Evolutionary conservation across 306 rosid genomes (phyloP), one percentile per base, ranked within the genome.

Genomic region (Astragalus membranaceus): DNA sequence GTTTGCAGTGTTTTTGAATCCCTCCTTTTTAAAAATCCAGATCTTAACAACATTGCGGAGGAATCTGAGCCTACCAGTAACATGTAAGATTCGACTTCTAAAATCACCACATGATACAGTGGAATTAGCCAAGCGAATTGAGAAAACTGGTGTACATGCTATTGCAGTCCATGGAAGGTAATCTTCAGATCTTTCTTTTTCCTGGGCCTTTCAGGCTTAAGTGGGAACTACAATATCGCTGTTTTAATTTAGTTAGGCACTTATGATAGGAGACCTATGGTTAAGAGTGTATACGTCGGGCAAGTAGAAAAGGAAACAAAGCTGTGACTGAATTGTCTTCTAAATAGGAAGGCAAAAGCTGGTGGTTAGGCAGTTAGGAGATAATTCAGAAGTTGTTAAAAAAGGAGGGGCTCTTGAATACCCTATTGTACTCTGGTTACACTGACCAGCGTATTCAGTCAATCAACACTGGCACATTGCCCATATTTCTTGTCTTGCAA

Each of bases 151-250:
- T 69, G 91, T 92, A 78, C 68, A 94, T 35, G 98, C 98, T 48
- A 81, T 92, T 49, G 91, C 86, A 67, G 91, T 92, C 75, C 98
- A 89, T 89, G 98, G 96, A 80, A 89, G 98, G 96, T 88, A 74
- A 68, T 79, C 74, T 69, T 63, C 49, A 36, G 33, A 30, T 70
- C 41, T 39, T 33, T 60, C 55, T 71, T 52, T 72, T 64, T 55
- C 42, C 55, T 20, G 56, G 29, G 20, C 37, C 39, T 39, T 35
- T 58, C n/a, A 9, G 53, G 13, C 4, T 64, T 15, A 20, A 12
- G 33, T 36, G 33, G 75, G 68, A 52, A 59, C 59, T 7, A 3
- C 23, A 11, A 7, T 59, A 41, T 65, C 10, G n/a, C 13, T 8
- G 8, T 68, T 62, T 76, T 37, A 17, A 36, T 54, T 73, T 78